Conservation (phyloP, 768 basidiomycete genomes). For the Auriscalpium microsporum region DNA sequence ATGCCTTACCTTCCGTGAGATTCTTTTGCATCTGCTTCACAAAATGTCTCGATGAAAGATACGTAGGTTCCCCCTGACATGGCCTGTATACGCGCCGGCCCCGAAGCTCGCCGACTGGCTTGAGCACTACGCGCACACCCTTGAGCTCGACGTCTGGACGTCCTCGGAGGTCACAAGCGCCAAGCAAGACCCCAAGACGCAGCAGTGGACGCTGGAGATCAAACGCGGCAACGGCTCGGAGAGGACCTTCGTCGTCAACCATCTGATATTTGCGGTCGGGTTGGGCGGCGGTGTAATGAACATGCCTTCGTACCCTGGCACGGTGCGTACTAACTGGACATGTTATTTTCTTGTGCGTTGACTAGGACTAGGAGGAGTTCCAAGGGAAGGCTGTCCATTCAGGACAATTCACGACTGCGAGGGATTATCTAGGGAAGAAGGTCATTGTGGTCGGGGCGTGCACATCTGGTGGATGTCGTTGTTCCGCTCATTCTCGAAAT, state of each 20-base stretch:
- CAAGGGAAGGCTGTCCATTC: slow-evolving; percentile 27
- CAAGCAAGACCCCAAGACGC: slow-evolving; percentile 12
- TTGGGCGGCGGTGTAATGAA: slow-evolving; percentile 25
- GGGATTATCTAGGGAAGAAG: slow-evolving; percentile 29
- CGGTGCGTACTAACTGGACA: neutral
- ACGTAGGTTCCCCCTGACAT: slow-evolving; percentile 24
- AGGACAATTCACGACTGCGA: slow-evolving; percentile 21
- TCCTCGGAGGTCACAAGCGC: slow-evolving; percentile 19
- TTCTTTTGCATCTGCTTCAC: too few relatives aligned
- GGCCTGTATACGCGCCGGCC: slow-evolving; percentile 23
- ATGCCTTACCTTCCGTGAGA: slow-evolving; percentile 36
- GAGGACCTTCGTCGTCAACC: slow-evolving; percentile 14
- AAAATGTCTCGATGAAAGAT: too few relatives aligned
- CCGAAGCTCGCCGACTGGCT: slow-evolving; percentile 57
- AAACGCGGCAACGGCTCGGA: slow-evolving; percentile 5
- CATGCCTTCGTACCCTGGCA: slow-evolving; percentile 20
- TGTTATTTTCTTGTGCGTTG: neutral
- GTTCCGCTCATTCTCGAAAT: neutral
- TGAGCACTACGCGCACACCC: slow-evolving; percentile 48
- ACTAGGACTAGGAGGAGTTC: slow-evolving; percentile 21
- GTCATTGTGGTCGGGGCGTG: slow-evolving; percentile 33
- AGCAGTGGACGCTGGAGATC: slow-evolving; percentile 13
- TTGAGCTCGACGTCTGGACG: slow-evolving; percentile 64
- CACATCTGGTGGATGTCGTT: slow-evolving; percentile 15
- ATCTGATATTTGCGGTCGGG: slow-evolving; percentile 27